Evolutionary conservation across 2,329 filamentous ascomycete genomes (phyloP), one percentile per base, ranked within the genome.

Genomic region (Colletotrichum gloeosporioides): DNA sequence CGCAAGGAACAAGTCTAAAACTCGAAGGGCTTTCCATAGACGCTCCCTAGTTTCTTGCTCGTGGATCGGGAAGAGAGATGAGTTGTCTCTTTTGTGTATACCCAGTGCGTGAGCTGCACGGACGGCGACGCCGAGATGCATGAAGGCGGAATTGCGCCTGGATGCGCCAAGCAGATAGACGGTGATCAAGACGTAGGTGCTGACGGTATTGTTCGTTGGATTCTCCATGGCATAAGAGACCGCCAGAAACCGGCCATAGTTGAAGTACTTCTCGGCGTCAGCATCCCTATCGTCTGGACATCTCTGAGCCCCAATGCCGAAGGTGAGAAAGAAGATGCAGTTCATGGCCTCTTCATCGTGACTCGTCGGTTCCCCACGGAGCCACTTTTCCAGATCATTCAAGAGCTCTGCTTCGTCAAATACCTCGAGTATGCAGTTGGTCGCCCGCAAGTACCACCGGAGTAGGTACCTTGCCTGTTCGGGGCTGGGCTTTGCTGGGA

Each of bases 111-210:
- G 83, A 3, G 84, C 84, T 8, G 87, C 86, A 25, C 83, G 79
- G 2, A 83, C 83, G 3, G 84, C 85, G 55, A 83, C 81, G 4
- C 85, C 85, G 4, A 86, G 80, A 32, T 85, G 82, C 82, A 86
- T 84, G 13, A 84, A 85, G 0, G 85, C 85, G 5, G 85, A 82
- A 49, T 85, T 86, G 1, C 82, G 79, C 3, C 83, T 80, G 4
- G 82, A 85, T 4, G 81, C 82, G 3, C 81, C 82, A 0, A 86
- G 76, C 0, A 86, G 80, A 70, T 85, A 86, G 79, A 85, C 82
- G 13, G 84, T 81, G 72, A 87, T 81, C n/a, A 86, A 79, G 1
- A 83, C 75, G 65, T 84, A 79, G 18, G 81, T 79, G 69, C 83
- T 81, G n/a, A 86, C 81, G 2, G 83, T 83, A 3, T 78, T 75